These are phyloP conservation scores for Cucurbita ficifolia DNA, from an alignment of 306 rosid genomes.

Conservation along the genomic window DNA sequence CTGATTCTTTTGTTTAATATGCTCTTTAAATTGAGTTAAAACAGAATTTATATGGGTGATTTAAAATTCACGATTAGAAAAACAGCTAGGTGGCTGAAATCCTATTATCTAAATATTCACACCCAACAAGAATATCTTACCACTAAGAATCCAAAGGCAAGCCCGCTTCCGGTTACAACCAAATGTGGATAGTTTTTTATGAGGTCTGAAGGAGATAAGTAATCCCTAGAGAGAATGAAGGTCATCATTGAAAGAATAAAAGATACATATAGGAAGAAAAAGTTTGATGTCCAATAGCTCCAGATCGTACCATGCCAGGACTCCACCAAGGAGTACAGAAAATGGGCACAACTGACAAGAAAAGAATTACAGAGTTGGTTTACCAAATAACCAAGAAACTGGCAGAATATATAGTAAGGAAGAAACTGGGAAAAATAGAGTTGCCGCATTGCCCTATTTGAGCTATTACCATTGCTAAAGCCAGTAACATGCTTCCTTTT, in stretches of 20 bases:
- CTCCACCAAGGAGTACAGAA: constrained; percentile 58
- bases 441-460: background rate
- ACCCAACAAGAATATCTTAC: constrained; percentile 22
- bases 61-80: background rate
- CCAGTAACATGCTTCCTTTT: constrained; percentile 63
- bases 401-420: background rate
- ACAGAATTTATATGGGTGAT: background rate
- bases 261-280: background rate
- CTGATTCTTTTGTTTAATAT: too few relatives aligned
- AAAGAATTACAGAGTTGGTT: constrained; percentile 2
- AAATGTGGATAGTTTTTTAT: constrained; percentile 61
- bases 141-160: constrained; percentile 85
- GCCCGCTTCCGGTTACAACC: constrained; percentile 70
- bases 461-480: constrained; percentile 74
- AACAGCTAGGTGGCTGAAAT: background rate
- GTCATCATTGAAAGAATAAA: background rate
- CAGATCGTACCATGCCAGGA: constrained; percentile 60
- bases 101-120: background rate
- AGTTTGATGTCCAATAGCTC: background rate
- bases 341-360: constrained; percentile 69
- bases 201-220: constrained; percentile 72
- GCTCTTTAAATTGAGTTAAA: background rate
- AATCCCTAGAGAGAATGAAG: constrained; percentile 43
- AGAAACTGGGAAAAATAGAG: background rate
- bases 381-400: background rate